Conservation (phyloP, 2,329 filamentous ascomycete genomes). For the Neonectria coccinea region DNA sequence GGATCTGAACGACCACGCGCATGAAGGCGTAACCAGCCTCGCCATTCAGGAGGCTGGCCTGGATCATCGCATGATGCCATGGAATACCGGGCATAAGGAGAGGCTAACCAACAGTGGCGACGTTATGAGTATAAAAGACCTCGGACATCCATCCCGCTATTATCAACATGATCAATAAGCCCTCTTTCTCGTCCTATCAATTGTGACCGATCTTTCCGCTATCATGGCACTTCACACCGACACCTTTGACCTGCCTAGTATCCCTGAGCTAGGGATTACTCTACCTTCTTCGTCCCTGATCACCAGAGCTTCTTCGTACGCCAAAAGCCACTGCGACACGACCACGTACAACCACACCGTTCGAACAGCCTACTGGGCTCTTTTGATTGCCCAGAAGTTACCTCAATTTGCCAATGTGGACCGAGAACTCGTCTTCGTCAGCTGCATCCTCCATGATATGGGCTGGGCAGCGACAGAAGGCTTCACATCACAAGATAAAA, state of each 20-base stretch:
- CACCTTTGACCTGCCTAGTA: neutral
- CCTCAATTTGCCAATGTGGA: conserved; percentile 15
- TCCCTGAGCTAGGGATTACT: neutral
- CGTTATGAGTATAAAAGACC: neutral
- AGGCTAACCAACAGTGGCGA: neutral
- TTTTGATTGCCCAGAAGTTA: conserved; percentile 23
- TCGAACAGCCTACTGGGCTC: conserved; percentile 28
- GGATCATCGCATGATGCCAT: neutral
- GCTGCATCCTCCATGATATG: conserved; percentile 34
- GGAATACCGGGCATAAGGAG: neutral
- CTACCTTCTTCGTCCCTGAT: neutral
- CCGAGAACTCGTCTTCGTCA: conserved; percentile 23
- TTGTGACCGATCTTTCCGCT: neutral
- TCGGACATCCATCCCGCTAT: neutral
- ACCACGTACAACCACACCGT: conserved; percentile 28
- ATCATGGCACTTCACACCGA: neutral
- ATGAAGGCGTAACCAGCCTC: neutral
- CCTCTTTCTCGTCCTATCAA: neutral
- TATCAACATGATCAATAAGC: neutral
- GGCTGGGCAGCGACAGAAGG: conserved; percentile 26
- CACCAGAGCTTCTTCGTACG: conserved; percentile 9
- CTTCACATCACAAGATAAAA: conserved; percentile 21
- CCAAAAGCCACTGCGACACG: conserved; percentile 22
- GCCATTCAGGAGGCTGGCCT: neutral
- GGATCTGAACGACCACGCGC: neutral